Evolutionary conservation across 768 basidiomycete species (phyloP).

Genomic region (Artomyces pyxidatus): DNA sequence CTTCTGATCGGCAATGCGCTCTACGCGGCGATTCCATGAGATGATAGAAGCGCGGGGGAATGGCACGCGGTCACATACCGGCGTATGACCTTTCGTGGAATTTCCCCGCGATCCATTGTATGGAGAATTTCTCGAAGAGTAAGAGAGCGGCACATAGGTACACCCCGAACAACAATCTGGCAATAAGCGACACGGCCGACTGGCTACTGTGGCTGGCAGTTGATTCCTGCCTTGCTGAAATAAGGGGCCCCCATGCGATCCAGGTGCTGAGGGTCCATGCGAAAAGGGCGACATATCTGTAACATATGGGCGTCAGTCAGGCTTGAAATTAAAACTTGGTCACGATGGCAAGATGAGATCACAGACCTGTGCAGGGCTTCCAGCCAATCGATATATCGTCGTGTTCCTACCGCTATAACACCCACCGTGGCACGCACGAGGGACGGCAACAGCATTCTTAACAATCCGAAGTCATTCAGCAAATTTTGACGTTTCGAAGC

Average conservation of each 20-base stretch:
- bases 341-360: not conserved
- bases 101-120: constrained; percentile 79
- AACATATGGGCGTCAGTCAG: not conserved
- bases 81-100: constrained; percentile 76
- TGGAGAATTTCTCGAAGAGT: constrained; percentile 74
- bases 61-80: constrained; percentile 26
- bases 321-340: constrained; percentile 18
- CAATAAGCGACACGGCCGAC: constrained; percentile 45
- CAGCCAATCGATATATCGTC: constrained; percentile 78
- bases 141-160: constrained; percentile 63
- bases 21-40: constrained; percentile 27
- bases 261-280: constrained; percentile 59
- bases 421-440: constrained; percentile 61
- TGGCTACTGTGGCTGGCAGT: constrained; percentile 22
- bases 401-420: constrained; percentile 58
- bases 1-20: constrained; percentile 79
- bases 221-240: constrained; percentile 34
- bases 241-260: constrained; percentile 67
- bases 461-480: not conserved
- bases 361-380: constrained; percentile 52
- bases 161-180: constrained; percentile 65
- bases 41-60: not conserved
- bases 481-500: not conserved
- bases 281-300: constrained; percentile 56
- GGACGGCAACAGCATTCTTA: constrained; percentile 33